Evolutionary conservation across 2,329 filamentous ascomycete species (phyloP), one percentile per base, ranked within the genome.

Genomic region (Fusarium sp.): DNA sequence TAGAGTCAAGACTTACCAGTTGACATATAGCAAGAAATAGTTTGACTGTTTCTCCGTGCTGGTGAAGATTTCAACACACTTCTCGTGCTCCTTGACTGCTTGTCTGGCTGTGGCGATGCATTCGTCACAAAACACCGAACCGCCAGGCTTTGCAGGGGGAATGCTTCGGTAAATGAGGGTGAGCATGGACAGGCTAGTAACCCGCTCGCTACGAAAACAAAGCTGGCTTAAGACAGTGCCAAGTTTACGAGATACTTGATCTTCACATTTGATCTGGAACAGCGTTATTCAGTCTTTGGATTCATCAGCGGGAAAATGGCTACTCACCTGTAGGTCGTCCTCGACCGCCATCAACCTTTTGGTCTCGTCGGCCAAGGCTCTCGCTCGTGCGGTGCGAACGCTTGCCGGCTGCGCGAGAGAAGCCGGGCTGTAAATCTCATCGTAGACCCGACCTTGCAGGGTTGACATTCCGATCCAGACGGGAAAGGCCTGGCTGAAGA

Each of bases 151-250:
- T 2, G 72, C 68, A 1, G 76, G 57, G 0, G 76, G 73, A 9
- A 80, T 75, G 45, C 71, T 71, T 3, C 78, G 76, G 36, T 79
- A 78, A 6, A 80, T 79, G 6, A 80, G 69, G 2, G 77, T 79
- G 10, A 78, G 68, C 20, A 78, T 68, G 16, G 74, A 71, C n/a
- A 80, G 61, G 6, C 74, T 63, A 1, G 69, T 68, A 5, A 79
- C 75, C 18, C 62, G 66, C 16, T 75, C 74, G 1, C 74, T 66
- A 11, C 65, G 70, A n/a, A 36, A 58, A 35, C 33, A 38, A 1
- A 40, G 22, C 4, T 58, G 56, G 35, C 35, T 29, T 11, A 58
- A 5, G 16, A n/a, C 16, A 27, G 6, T 18, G 6, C 56, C 56
- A 1, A 58, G 56, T 47, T 47, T 47, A 5, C 42, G 42, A 10